Base-by-base conservation (phyloP, 352 stramenopile species). In the Aphanomyces astaci region DNA sequence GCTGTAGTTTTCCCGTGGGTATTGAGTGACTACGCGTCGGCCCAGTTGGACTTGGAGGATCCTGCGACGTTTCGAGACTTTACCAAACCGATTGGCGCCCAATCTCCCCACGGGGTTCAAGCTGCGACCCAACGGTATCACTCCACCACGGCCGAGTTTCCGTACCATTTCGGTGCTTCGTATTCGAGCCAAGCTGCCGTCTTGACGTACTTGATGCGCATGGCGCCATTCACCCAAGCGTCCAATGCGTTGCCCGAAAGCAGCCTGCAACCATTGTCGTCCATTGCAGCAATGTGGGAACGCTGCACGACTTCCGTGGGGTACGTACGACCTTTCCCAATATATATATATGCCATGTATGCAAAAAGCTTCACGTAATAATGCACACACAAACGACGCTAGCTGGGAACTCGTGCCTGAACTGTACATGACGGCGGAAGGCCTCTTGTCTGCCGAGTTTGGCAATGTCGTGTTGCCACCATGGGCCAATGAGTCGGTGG, bases 1-100 rank as follows among this genome's bases (percentile, higher is more conserved):
- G n/a, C n/a, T n/a, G 4, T 56, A 40, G 86, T 99, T 1, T 99
- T 99, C 68, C 97, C 97, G 5, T 99, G 97, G 97, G 84, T 99
- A 22, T 71, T 99, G 2, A 88, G 88, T 17, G 95, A 99, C 71
- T 99, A 99, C 74, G 82, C 81, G 17, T 98, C 89, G 9, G 74
- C 87, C 19, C 84, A 96, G 71, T 83, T 99, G 31, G 89, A 98
- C 70, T 77, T 99, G 11, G 83, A 90, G 39, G 88, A 99, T 71
- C 84, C 84, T 63, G 71, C 72, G 31, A 96, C 96, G 59, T 99
- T 96, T 75, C 90, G 97, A 19, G 97, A 99, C 73, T 75, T 99
- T 22, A 90, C 81, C 13, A 98, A 98, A 71, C 96, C 97, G 2
- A 97, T 99, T 63, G 97, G 97, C 28, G 96, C 96, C 7, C 82